phyloP scores from a whole-genome alignment of 1,284 basidiomycete genomes.

The Ustilago sp. region DNA sequence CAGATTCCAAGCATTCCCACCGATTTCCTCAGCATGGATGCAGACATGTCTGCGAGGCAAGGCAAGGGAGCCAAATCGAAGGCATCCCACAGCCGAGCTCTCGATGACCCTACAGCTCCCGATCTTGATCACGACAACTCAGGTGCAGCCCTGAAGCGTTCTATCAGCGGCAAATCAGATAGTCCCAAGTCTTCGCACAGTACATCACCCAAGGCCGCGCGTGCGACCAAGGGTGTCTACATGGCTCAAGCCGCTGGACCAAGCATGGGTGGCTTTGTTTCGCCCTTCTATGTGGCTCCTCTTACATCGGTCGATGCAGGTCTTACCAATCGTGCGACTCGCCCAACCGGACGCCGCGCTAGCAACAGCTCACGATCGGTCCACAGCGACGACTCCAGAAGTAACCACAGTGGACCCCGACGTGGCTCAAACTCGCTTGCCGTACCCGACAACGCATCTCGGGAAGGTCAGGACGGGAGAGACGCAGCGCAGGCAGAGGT shows the following conservation, averaged over 20 bases:
- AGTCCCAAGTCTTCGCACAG: conserved; percentile 32
- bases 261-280: conserved; percentile 44
- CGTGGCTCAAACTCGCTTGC: conserved; percentile 32
- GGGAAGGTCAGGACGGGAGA: conserved; percentile 6
- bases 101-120: neutral
- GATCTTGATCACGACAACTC: conserved; percentile 4
- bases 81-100: neutral
- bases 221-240: conserved; percentile 38
- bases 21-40: conserved; percentile 47
- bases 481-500: neutral
- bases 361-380: conserved; percentile 41
- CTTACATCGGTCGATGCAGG: conserved; percentile 44
- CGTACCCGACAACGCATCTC: conserved; percentile 4
- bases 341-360: conserved; percentile 32
- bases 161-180: conserved; percentile 30
- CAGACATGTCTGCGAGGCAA: conserved; percentile 15
- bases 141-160: conserved; percentile 15
- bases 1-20: conserved; percentile 37
- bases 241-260: conserved; percentile 41
- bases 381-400: conserved; percentile 43
- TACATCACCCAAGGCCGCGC: conserved; percentile 30
- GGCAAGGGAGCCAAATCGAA: conserved; percentile 17
- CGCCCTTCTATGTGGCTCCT: conserved; percentile 50
- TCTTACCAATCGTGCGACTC: conserved; percentile 15
- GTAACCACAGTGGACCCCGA: conserved; percentile 24